These are phyloP conservation scores for Candida labiduridarum DNA, from an alignment of 1,139 yeast genomes.

Conservation along the genomic window DNA sequence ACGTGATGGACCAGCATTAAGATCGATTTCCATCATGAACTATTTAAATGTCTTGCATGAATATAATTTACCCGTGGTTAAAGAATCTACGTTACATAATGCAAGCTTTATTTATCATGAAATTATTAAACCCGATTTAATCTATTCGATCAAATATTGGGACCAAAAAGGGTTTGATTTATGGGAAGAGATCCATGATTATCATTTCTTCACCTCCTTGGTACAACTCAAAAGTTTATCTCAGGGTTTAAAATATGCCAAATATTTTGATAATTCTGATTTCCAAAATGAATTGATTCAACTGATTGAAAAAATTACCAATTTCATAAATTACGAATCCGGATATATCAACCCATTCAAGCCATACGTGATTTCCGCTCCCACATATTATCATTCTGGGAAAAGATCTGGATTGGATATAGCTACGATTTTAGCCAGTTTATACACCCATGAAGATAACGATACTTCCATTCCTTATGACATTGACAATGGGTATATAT, in stretches of 20 bases:
- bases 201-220: conserved; percentile 78
- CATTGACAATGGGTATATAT: conserved; percentile 53
- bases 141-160: conserved; percentile 70
- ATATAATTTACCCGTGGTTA: not conserved
- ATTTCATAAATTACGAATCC: conserved; percentile 25
- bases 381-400: conserved; percentile 40
- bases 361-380: conserved; percentile 72
- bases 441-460: conserved; percentile 51
- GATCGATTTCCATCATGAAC: conserved; percentile 65
- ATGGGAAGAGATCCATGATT: conserved; percentile 86
- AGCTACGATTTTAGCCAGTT: conserved; percentile 71
- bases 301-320: conserved; percentile 35
- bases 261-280: conserved; percentile 32
- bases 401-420: conserved; percentile 76
- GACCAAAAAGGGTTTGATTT: conserved; percentile 69
- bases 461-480: conserved; percentile 50
- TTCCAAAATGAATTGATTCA: conserved; percentile 27
- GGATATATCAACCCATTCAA: conserved; percentile 17
- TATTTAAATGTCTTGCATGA: conserved; percentile 38
- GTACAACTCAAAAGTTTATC: conserved; percentile 72
- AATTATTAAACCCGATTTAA: conserved; percentile 70
- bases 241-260: conserved; percentile 55
- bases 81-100: conserved; percentile 14
- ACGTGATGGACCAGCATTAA: conserved; percentile 89
- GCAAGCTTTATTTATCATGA: conserved; percentile 46